Evolutionary conservation across 2,329 filamentous ascomycete species (phyloP).

Genomic region (Xylaria sp.): DNA sequence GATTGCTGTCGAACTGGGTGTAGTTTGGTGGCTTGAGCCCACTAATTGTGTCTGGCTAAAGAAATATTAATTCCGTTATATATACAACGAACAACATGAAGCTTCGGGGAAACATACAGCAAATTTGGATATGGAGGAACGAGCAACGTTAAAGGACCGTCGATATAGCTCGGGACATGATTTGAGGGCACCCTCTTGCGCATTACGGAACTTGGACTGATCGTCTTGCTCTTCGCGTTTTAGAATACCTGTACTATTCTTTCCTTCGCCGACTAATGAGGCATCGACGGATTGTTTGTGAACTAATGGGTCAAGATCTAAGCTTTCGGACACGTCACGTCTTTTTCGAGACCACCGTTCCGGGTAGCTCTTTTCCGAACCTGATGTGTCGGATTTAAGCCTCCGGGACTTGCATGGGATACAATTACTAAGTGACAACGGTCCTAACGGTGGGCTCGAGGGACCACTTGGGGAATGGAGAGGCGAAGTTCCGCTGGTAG

Average conservation of each 20-base stretch:
- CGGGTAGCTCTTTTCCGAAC: slow-evolving; percentile 45
- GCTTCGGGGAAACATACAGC: slow-evolving; percentile 18
- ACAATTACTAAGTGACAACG: slow-evolving; percentile 35
- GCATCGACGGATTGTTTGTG: slow-evolving; percentile 11
- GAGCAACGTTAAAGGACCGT: slow-evolving; percentile 23
- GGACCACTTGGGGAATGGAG: slow-evolving; percentile 33
- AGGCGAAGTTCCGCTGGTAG: slow-evolving; percentile 36
- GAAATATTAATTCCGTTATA: slow-evolving; percentile 16
- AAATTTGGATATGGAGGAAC: slow-evolving; percentile 7
- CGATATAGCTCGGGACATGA: slow-evolving; percentile 49
- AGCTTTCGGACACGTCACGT: slow-evolving; percentile 47
- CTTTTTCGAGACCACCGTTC: slow-evolving; percentile 44
- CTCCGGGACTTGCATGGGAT: slow-evolving; percentile 33
- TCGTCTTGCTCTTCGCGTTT: slow-evolving; percentile 29
- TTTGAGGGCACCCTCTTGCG: slow-evolving; percentile 36
- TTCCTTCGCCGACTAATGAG: slow-evolving; percentile 18
- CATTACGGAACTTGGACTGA: slow-evolving; percentile 35
- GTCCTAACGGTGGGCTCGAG: slow-evolving; percentile 28
- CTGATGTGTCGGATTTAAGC: slow-evolving; percentile 37
- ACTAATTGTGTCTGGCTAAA: slow-evolving; percentile 35
- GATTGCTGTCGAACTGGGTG: slow-evolving; percentile 36
- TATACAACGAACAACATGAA: no score
- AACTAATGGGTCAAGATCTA: slow-evolving; percentile 27
- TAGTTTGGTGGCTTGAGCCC: slow-evolving; percentile 34
- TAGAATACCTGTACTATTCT: slow-evolving; percentile 12